Evolutionary conservation across 2,329 filamentous ascomycete species (phyloP).

Genomic region (Pseudocercospora eumusae): DNA sequence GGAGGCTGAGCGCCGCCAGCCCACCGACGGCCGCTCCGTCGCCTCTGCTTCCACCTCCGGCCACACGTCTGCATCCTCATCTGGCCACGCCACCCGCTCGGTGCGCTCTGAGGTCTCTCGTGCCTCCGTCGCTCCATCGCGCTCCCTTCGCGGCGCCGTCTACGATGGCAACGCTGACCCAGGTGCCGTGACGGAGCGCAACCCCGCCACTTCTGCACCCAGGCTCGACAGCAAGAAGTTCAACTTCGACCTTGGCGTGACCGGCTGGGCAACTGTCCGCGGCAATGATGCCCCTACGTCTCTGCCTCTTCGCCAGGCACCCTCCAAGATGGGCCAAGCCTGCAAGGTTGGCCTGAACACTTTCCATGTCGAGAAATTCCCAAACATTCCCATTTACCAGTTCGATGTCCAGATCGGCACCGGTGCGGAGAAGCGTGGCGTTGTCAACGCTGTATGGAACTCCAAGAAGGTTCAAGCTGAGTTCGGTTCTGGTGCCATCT

Average conservation of each 20-base stretch:
- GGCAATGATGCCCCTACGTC: constrained; percentile 23
- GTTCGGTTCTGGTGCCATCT: constrained; percentile 66
- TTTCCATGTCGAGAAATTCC: constrained; percentile 66
- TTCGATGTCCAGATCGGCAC: constrained; percentile 73
- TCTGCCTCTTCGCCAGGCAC: constrained; percentile 38
- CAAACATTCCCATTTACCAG: constrained; percentile 68
- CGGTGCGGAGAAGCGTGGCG: constrained; percentile 62
- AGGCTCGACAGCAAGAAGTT: constrained; percentile 29
- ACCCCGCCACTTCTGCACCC: constrained; percentile 15
- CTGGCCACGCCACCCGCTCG: constrained; percentile 17
- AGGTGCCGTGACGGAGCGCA: constrained; percentile 15
- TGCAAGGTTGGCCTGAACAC: constrained; percentile 65
- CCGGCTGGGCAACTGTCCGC: constrained; percentile 36
- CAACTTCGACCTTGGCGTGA: constrained; percentile 35
- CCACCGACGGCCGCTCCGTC: constrained; percentile 2
- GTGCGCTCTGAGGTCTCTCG: constrained; percentile 12
- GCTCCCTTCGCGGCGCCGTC: constrained; percentile 16
- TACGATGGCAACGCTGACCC: constrained; percentile 29
- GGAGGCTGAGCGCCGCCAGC: constrained; percentile 16
- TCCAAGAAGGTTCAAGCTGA: constrained; percentile 60
- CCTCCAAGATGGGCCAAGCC: constrained; percentile 45
- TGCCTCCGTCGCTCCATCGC: constrained; percentile 6
- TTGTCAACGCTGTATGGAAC: constrained; percentile 77
- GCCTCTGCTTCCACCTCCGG: constrained; percentile 12
- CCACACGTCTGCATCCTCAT: constrained; percentile 16